Conservation (phyloP, 306 rosid genomes). For the Gillenia trifoliata region DNA sequence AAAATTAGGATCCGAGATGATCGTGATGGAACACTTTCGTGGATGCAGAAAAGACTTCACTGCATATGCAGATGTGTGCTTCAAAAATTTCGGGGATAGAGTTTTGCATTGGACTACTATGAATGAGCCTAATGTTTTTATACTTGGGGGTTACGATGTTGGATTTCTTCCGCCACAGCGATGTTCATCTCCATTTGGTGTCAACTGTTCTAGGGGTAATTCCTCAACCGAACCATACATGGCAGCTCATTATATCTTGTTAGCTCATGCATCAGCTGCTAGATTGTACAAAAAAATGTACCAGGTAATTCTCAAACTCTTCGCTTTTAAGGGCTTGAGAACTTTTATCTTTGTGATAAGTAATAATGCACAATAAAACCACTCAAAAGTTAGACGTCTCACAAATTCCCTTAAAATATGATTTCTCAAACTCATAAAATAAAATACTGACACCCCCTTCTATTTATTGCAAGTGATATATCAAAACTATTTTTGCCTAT, state of each 20-base stretch:
- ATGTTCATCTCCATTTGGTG: conserved; percentile 61
- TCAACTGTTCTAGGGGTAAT: conserved; percentile 36
- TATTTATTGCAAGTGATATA: no score
- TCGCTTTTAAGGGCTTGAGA: not conserved
- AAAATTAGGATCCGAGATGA: not conserved
- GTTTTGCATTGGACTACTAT: conserved; percentile 56
- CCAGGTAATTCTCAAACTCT: conserved; percentile 24
- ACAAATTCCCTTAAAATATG: no score
- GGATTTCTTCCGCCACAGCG: conserved; percentile 47
- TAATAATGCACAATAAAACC: no score
- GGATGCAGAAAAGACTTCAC: conserved; percentile 66
- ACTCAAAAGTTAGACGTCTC: no score
- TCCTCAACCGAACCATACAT: conserved; percentile 63
- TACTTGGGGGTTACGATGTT: conserved; percentile 34
- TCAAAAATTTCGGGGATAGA: conserved; percentile 67
- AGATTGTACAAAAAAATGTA: conserved; percentile 45
- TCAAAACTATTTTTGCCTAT: no score
- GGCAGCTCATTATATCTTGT: conserved; percentile 53
- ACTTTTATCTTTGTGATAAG: not conserved
- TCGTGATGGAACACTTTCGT: not conserved
- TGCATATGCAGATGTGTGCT: conserved; percentile 54
- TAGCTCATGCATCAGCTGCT: conserved; percentile 62
- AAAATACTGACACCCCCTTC: no score
- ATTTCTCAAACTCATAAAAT: no score
- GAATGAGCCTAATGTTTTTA: conserved; percentile 59